phyloP scores from a whole-genome alignment of 1,284 basidiomycete genomes.

The Entoloma clypeatum region DNA sequence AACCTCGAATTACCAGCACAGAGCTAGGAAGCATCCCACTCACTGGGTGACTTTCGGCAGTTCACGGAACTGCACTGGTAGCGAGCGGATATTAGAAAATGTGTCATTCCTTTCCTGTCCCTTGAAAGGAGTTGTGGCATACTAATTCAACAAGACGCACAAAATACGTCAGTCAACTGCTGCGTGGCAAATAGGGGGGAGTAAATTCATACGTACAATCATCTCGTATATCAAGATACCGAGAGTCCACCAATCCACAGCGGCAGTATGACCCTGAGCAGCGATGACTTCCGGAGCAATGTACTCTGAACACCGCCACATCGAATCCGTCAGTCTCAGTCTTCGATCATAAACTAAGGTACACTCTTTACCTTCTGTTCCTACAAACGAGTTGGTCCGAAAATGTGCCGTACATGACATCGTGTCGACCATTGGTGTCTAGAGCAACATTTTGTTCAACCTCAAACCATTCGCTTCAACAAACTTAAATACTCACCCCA shows the following conservation, averaged over 20 bases:
- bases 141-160: conserved; percentile 47
- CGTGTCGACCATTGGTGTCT: conserved; percentile 93
- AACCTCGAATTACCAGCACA: conserved; percentile 9
- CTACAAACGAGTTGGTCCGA: conserved; percentile 98
- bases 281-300: conserved; percentile 99
- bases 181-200: conserved; percentile 25
- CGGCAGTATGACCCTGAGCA: conserved; percentile 95
- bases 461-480: conserved; percentile 6
- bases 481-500: conserved; percentile 53
- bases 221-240: conserved; percentile 99
- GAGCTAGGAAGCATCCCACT: conserved; percentile 33
- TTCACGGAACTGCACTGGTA: conserved; percentile 88
- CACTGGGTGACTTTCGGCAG: conserved; percentile 79
- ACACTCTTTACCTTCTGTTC: conserved; percentile 79
- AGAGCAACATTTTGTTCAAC: conserved; percentile 15
- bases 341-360: conserved; percentile 21
- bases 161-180: conserved; percentile 31
- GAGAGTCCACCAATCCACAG: conserved; percentile 99
- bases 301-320: conserved; percentile 66
- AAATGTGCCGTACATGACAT: conserved; percentile 97
- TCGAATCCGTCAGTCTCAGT: conserved; percentile 25
- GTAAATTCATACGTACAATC: conserved; percentile 88
- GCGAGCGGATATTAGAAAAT: conserved; percentile 91
- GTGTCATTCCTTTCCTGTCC: conserved; percentile 92
- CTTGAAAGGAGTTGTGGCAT: conserved; percentile 98